These are phyloP conservation scores for Epithemia pelagica DNA, from an alignment of 108 stramenopile species.

Conservation along the genomic window DNA sequence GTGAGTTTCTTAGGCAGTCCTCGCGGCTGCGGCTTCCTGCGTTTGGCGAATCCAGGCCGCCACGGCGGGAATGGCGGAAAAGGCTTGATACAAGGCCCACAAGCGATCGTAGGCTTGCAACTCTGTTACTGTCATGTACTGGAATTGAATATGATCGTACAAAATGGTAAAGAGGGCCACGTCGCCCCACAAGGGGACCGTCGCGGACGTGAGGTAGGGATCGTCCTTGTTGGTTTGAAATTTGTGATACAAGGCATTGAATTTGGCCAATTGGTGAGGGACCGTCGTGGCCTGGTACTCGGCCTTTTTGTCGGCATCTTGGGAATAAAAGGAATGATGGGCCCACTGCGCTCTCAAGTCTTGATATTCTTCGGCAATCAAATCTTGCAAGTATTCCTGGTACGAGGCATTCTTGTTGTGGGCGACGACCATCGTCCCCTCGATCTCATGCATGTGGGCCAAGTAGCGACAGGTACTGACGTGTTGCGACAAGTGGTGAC, in stretches of 20 bases:
- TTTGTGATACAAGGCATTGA: constrained; percentile 15
- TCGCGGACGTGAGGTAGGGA: constrained; percentile 10
- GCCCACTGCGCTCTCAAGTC: constrained; percentile 16
- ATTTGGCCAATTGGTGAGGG: constrained; percentile 7
- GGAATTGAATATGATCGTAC: constrained; percentile 12
- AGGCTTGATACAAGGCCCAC: constrained; percentile 10
- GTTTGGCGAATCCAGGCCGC: constrained; percentile 5
- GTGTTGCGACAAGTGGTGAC: constrained; percentile 9
- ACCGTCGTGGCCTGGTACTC: constrained; percentile 4
- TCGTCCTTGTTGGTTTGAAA: constrained; percentile 14
- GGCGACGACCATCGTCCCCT: neutral
- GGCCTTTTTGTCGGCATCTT: constrained; percentile 13
- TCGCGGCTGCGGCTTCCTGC: neutral
- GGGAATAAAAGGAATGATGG: constrained; percentile 5
- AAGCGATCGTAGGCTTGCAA: constrained; percentile 11
- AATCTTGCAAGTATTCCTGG: constrained; percentile 21
- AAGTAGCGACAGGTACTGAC: constrained; percentile 12
- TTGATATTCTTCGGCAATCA: constrained; percentile 22
- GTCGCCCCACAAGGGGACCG: constrained; percentile 22
- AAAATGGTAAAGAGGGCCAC: constrained; percentile 15
- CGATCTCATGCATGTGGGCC: constrained; percentile 1
- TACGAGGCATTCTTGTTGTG: neutral
- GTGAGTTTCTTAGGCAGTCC: no score
- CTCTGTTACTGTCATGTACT: neutral
- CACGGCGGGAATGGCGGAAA: constrained; percentile 10